Evolutionary conservation across 495 filamentous ascomycete genomes (phyloP), one percentile per base, ranked within the genome.

Genomic region (Lichenothelia convexa): DNA sequence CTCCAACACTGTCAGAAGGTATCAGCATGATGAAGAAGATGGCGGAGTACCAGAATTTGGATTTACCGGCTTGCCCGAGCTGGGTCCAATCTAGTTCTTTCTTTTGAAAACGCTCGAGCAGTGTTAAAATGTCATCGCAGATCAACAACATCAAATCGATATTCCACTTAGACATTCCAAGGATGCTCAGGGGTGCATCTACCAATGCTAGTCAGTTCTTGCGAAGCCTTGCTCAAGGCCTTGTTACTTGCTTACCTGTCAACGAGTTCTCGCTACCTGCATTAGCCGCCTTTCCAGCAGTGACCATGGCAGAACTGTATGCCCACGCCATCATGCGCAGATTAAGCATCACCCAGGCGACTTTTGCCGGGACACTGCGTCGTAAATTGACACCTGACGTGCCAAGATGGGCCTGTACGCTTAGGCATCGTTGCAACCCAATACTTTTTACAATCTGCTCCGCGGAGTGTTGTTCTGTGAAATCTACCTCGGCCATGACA

Each of bases 301-400:
- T n/a, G n/a, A n/a, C n/a, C n/a, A 56, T 71, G 42, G 69, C 70
- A 29, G 73, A 70, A 1, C 65, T 71, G 42, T 80, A 71, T 38
- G 77, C 63, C 26, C 80, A 61, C 3, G 76, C 69, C 12, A 76
- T 66, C 46, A 78, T 75, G 24, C 80, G 67, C 22, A 86, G 59
- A 49, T 80, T 74, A 23, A 92, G 57, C 22, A 73, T 70, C 1
- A 75, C 57, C 67, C 73, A 78, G n/a, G 82, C 70, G 33, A 91
- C 61, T 46, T 77, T 80, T 18, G 75, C 75, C 20, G 70, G 52
- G 18, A 80, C 62, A 20, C 55, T 65, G 16, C 78, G 71, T 9
- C 65, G 58, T 30, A 67, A 59, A 32, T 62, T 63, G 32, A 71
- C 70, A 15, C 70, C 71, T 29, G 60, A 64, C 48, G 70, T 81